A percentile compares a stretch with the other conserved stretches of the same genome.
Conservation (phyloP, 208 protist genomes). For the Entamoeba nuttalli region DNA sequence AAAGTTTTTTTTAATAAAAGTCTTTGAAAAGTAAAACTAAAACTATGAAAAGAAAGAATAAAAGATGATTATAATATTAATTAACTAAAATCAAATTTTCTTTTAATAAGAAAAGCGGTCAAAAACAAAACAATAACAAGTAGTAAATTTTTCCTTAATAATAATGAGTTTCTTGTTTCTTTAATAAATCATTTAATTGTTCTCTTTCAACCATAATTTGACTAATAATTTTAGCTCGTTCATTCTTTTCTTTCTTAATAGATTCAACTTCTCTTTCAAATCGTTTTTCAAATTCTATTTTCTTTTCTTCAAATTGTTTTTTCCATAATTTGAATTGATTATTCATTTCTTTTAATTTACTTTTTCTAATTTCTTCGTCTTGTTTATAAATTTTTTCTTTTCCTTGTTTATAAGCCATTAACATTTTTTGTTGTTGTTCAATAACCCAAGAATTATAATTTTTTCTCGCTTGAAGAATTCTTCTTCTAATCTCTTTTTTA, state of each 20-base stretch:
- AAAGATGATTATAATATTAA: no score
- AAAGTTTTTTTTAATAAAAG: no score
- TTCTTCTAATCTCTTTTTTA: not conserved
- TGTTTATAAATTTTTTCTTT: not conserved
- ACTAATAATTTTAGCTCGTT: not conserved
- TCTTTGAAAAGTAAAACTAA: no score
- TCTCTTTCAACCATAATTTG: not conserved
- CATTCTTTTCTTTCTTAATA: not conserved
- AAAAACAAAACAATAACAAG: no score
- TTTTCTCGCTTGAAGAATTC: not conserved
- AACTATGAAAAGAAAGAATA: no score
- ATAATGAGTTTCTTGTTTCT: not conserved
- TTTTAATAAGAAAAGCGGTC: no score
- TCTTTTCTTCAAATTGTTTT: not conserved
- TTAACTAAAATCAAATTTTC: no score
- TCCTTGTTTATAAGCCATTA: not conserved
- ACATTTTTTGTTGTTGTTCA: not conserved
- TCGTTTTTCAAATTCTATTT: not conserved
- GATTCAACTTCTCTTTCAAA: not conserved
- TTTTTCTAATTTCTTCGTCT: not conserved
- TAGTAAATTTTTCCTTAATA: no score
- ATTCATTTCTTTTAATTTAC: not conserved
- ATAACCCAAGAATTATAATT: not conserved
- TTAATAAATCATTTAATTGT: not conserved
- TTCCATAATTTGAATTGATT: not conserved